These are phyloP conservation scores for Calonectria pseudoreteaudii DNA, from an alignment of 2,329 filamentous ascomycete genomes.

Conservation along the genomic window DNA sequence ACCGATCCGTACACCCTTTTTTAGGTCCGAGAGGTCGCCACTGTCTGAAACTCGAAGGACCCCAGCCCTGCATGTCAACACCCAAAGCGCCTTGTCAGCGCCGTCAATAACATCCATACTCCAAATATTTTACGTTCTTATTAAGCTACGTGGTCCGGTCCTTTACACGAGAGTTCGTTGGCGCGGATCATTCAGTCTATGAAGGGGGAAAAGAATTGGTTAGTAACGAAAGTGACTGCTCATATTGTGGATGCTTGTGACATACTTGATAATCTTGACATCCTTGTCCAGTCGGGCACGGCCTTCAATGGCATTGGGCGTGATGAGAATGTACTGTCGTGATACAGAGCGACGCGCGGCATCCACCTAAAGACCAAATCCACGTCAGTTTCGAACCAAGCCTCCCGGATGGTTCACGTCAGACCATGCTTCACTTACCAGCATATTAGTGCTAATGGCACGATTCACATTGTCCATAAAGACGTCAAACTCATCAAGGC, in stretches of 20 bases:
- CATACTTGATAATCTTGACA: slow-evolving; percentile 81
- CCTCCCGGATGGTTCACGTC: slow-evolving; percentile 2
- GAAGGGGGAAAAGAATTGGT: background rate
- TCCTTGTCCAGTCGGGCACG: slow-evolving; percentile 71
- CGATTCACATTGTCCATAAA: slow-evolving; percentile 99
- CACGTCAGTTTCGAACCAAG: slow-evolving; percentile 7
- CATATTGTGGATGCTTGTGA: background rate
- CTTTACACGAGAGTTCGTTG: slow-evolving; percentile 60
- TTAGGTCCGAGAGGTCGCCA: slow-evolving; percentile 19
- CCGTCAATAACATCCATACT: slow-evolving; percentile 23
- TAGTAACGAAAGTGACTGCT: background rate
- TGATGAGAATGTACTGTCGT: slow-evolving; percentile 95
- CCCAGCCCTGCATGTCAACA: slow-evolving; percentile 15
- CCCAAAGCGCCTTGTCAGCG: slow-evolving; percentile 22
- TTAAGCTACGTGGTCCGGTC: background rate
- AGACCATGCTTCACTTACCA: slow-evolving; percentile 68
- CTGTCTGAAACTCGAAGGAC: slow-evolving; percentile 30
- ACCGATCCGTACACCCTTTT: background rate
- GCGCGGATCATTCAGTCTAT: slow-evolving; percentile 69
- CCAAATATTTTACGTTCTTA: slow-evolving; percentile 15
- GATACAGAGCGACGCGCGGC: slow-evolving; percentile 89
- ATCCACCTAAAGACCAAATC: slow-evolving; percentile 69
- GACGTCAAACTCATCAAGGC: slow-evolving; percentile 97
- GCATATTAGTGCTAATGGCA: slow-evolving; percentile 92
- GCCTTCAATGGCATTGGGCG: slow-evolving; percentile 84